Evolutionary conservation across 176 grass and related monocot species (phyloP), one percentile per base, ranked within the genome.

Genomic region (Triticum dicoccoides): DNA sequence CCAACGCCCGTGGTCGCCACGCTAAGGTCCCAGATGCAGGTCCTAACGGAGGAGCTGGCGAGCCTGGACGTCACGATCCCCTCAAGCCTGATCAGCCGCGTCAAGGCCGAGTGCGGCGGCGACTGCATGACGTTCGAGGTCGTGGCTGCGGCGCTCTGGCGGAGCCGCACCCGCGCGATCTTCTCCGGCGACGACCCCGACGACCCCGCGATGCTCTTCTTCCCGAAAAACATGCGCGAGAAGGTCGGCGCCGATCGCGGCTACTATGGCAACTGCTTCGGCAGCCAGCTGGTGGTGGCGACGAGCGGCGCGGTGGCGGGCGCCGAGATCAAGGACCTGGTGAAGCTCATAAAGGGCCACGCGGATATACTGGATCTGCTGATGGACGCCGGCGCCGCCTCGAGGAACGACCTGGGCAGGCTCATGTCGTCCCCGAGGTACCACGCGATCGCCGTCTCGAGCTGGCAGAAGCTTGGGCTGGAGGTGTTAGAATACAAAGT

Each of bases 231-330:
- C 69, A 75, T 66, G 6, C 77, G 88, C 29, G 45, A 80, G 49
- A 32, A 39, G 38, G 9, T 89, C 13, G 34, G 70, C 13, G n/a
- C 62, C 75, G 39, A 73, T 23, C 3, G 10, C 3, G 83, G 88
- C 0, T 85, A 82, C 83, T 89, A 89, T 30, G 67, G 87, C 38
- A 89, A 89, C 66, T 89, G 82, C 82, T 14, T 85, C 12, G 41
- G 11, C 29, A 21, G 17, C 25, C 77, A 75, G 66, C 7, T 73
- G 21, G 68, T 81, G 0, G 0, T 11, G 9, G 42, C 76, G 39
- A 49, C 82, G 8, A 17, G 59, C 30, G 21, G 33, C 39, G 11
- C 11, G 4, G 61, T 89, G 38, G 82, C 67, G 9, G 3, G 8
- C 21, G 3, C 25, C 9, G 83, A 59, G 18, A 6, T 85, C 29